Conservation (phyloP, 805 yeast species). For the Candida silvicultrix region DNA sequence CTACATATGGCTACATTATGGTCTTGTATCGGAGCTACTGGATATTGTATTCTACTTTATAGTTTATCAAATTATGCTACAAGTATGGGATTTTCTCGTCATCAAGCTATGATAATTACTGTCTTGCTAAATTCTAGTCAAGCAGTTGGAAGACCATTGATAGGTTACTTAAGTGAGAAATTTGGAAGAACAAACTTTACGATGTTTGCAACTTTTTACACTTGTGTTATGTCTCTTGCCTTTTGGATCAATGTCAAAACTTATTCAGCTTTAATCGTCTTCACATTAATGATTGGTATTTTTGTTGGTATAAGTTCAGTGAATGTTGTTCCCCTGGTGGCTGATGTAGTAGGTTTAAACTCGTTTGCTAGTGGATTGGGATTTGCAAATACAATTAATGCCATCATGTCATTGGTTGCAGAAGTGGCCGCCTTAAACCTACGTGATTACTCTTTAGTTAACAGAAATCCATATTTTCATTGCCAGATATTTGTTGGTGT, state of each 20-base stretch:
- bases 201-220: slow-evolving; percentile 26
- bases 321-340: slow-evolving; percentile 31
- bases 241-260: slow-evolving; percentile 44
- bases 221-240: slow-evolving; percentile 33
- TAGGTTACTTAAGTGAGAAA: slow-evolving; percentile 39
- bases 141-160: slow-evolving; percentile 40
- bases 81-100: slow-evolving; percentile 37
- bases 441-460: slow-evolving; percentile 20
- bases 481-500: slow-evolving; percentile 57
- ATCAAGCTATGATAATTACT: slow-evolving; percentile 38
- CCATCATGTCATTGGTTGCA: slow-evolving; percentile 33
- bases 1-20: slow-evolving; percentile 30
- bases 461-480: slow-evolving; percentile 42
- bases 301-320: slow-evolving; percentile 40
- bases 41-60: slow-evolving; percentile 38
- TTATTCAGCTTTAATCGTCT: slow-evolving; percentile 33
- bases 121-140: slow-evolving; percentile 42
- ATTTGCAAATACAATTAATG: slow-evolving; percentile 25
- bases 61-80: slow-evolving; percentile 41
- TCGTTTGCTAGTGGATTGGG: slow-evolving; percentile 34
- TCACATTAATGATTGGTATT: slow-evolving; percentile 37
- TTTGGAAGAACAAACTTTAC: slow-evolving; percentile 43
- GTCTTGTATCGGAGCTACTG: slow-evolving; percentile 30
- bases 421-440: slow-evolving; percentile 52
- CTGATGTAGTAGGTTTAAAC: slow-evolving; percentile 33